Base-by-base conservation (phyloP, 352 stramenopile genomes). In the Phytophthora crassamura region DNA sequence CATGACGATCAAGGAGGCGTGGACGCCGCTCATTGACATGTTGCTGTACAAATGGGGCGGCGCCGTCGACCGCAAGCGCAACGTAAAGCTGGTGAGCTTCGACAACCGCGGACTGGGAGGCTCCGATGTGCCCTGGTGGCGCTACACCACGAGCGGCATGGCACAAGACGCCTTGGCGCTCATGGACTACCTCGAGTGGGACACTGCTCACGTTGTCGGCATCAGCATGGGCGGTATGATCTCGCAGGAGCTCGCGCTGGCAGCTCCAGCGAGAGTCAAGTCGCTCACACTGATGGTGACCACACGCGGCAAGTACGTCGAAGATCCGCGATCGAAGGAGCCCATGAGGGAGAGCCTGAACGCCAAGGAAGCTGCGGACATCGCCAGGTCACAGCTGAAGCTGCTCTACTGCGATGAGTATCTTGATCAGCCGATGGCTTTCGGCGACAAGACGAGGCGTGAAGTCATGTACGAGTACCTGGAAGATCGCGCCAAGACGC, bases 211-310 rank as follows among this genome's bases (percentile, higher is more conserved):
- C n/a, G 36, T 84, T 35, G 72, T 66, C 3, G 76, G 76, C 1
- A 55, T 84, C 45, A 83, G 70, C 20, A 78, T 81, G 72, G 75
- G 75, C n/a, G 68, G 72, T 0, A 89, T 89, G 80, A 89, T 89
- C 63, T 75, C 77, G 1, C 50, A 70, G 22, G 80, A 89, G 54
- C 72, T 89, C 14, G 80, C 75, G 3, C 53, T 65, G 12, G 48
- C 64, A 34, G 69, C 77, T 25, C 75, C 77, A 0, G 22, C 76
- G 42, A 64, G 80, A 16, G 72, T 89, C 0, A 59, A 64, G 9
- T 89, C 80, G 47, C 67, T 89, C 9, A 72, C 75, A 4, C 65
- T 89, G 0, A 62, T 86, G 16, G 77, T 84, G 6, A 83, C 80
- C 15, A 82, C 79, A 0, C 59, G 73, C 7, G 79, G 79, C 22